A percentile compares a stretch with the other conserved stretches of the same genome.
Evolutionary conservation across 2,329 filamentous ascomycete species (phyloP).

Genomic region (Xylariaceae sp.): DNA sequence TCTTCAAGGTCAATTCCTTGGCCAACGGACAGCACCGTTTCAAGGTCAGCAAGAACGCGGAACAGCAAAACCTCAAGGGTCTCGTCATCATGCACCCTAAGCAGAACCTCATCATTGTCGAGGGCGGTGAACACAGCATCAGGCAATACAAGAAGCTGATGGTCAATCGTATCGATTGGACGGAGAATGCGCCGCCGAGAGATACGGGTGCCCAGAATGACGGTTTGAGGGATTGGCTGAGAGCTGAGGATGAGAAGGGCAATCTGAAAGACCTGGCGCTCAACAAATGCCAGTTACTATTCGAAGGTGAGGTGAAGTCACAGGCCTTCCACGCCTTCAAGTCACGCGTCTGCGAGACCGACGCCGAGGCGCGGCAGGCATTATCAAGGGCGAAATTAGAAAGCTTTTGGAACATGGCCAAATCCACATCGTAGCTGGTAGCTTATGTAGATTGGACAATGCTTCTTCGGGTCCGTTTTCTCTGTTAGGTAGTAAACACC

Average conservation of each 20-base stretch:
- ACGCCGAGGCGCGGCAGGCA: conserved; percentile 78
- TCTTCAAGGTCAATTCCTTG: conserved; percentile 86
- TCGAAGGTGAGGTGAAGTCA: conserved; percentile 82
- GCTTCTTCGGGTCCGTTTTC: background rate
- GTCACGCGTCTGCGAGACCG: conserved; percentile 86
- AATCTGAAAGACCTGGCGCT: conserved; percentile 72
- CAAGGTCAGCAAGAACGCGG: conserved; percentile 87
- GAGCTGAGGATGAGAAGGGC: conserved; percentile 71
- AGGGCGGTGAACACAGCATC: conserved; percentile 80
- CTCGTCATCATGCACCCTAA: conserved; percentile 88
- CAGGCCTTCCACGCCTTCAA: conserved; percentile 83
- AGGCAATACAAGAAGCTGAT: conserved; percentile 87
- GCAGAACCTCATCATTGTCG: conserved; percentile 84
- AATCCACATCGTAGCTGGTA: conserved; percentile 42
- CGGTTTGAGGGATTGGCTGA: conserved; percentile 65
- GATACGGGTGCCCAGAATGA: conserved; percentile 56
- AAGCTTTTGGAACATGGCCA: conserved; percentile 88
- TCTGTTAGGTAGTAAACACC: background rate
- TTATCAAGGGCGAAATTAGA: conserved; percentile 82
- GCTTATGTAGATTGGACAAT: conserved; percentile 10
- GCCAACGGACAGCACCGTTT: conserved; percentile 90
- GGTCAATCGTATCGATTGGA: conserved; percentile 91
- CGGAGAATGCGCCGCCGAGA: conserved; percentile 71
- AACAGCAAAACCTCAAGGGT: conserved; percentile 80
- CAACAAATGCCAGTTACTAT: conserved; percentile 80